Evolutionary conservation across 2,329 filamentous ascomycete genomes (phyloP).

Genomic region (Diaporthe velutina): DNA sequence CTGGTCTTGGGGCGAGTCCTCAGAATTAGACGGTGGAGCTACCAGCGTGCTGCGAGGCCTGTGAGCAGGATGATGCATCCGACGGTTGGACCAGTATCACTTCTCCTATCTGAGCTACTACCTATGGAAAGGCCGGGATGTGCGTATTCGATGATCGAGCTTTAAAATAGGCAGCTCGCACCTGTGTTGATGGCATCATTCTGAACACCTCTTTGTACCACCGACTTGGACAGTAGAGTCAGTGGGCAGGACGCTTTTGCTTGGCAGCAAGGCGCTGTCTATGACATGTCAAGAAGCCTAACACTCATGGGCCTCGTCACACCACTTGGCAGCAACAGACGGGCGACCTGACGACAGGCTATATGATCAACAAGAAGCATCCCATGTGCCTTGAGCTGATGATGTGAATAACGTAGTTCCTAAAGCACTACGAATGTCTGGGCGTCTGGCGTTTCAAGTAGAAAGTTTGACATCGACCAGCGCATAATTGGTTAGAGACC

Average conservation of each 20-base stretch:
- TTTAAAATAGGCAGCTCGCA: background rate
- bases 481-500: background rate
- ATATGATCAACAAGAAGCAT: background rate
- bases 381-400: background rate
- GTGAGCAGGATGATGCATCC: background rate
- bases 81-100: background rate
- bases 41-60: background rate
- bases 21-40: background rate
- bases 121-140: too few species aligned
- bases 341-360: background rate
- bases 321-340: background rate
- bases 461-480: slow-evolving; percentile 2
- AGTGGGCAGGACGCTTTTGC: background rate
- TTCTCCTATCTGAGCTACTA: background rate
- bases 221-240: background rate
- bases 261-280: background rate
- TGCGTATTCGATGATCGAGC: background rate
- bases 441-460: background rate
- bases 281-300: too few species aligned
- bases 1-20: background rate
- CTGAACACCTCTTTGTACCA: too few species aligned
- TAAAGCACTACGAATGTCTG: background rate
- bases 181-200: background rate
- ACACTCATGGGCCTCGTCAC: background rate
- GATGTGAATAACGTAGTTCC: background rate